Conservation (phyloP, 345 rosid species). For the Gossypium raimondii region DNA sequence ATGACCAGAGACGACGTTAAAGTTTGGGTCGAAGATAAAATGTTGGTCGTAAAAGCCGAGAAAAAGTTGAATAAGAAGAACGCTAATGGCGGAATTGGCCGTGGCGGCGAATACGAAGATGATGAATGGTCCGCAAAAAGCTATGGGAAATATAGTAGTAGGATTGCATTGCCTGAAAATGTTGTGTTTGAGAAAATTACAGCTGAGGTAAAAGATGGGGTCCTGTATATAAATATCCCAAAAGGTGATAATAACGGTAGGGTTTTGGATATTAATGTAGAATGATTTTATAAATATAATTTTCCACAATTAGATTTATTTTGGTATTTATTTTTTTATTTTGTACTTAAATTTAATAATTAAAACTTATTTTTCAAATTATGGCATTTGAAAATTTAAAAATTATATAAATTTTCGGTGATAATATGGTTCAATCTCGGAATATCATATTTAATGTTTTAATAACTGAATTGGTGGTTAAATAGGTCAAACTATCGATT, state of each 20-base stretch:
- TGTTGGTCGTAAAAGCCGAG: constrained; percentile 52
- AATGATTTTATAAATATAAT: not conserved
- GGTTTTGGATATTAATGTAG: constrained; percentile 27
- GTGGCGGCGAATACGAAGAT: constrained; percentile 19
- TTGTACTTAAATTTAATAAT: no score
- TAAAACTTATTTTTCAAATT: no score
- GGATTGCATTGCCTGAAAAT: constrained; percentile 66
- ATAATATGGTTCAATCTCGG: fast-evolving
- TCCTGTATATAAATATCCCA: constrained; percentile 47
- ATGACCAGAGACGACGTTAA: constrained; percentile 63
- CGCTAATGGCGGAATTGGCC: not conserved
- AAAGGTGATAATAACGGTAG: constrained; percentile 29
- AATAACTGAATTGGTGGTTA: no score
- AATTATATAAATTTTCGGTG: no score
- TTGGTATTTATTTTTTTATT: no score
- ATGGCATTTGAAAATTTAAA: no score
- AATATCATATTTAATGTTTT: no score
- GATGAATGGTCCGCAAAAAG: constrained; percentile 55
- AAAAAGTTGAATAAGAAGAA: constrained; percentile 31
- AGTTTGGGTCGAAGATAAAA: constrained; percentile 61
- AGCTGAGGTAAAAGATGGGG: constrained; percentile 67
- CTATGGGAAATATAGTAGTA: constrained; percentile 46
- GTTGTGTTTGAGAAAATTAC: constrained; percentile 50
- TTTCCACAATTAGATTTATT: no score
- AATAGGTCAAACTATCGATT: no score